phyloP scores from a whole-genome alignment of 2,329 filamentous ascomycete genomes.

The Pseudogymnoascus sp. region DNA sequence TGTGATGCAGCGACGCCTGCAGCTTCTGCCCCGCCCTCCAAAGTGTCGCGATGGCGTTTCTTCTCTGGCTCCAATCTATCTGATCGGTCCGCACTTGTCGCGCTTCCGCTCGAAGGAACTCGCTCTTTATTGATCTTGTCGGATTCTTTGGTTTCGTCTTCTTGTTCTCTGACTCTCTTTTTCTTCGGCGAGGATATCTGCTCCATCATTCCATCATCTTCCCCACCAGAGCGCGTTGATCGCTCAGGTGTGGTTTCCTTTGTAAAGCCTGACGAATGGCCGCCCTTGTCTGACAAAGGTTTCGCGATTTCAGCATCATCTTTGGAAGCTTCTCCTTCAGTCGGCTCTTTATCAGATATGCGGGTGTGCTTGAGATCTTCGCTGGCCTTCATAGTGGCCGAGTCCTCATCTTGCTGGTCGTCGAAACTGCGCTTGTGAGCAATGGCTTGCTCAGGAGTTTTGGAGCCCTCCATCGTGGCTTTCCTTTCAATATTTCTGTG shows the following conservation, averaged over 20 bases:
- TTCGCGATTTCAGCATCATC: constrained; percentile 21
- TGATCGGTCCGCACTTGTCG: constrained; percentile 26
- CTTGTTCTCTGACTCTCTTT: constrained; percentile 41
- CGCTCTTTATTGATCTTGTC: constrained; percentile 31
- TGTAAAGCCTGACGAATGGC: constrained; percentile 19
- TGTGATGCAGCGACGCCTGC: not conserved
- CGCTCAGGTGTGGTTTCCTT: constrained; percentile 25
- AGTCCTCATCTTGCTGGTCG: constrained; percentile 40
- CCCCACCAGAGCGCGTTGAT: constrained; percentile 31
- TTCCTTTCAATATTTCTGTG: not conserved
- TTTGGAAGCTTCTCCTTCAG: constrained; percentile 21
- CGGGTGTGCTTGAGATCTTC: constrained; percentile 57
- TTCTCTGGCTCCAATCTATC: constrained; percentile 53
- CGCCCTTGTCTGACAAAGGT: constrained; percentile 25
- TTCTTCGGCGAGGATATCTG: constrained; percentile 55
- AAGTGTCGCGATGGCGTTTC: constrained; percentile 51
- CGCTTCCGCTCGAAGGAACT: constrained; percentile 35
- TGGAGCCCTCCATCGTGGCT: not conserved
- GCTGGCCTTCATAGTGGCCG: constrained; percentile 54
- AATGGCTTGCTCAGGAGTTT: constrained; percentile 5
- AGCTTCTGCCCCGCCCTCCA: constrained; percentile 31
- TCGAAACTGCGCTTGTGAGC: constrained; percentile 12
- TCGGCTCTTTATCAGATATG: constrained; percentile 44
- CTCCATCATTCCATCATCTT: constrained; percentile 39
- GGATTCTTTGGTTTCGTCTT: constrained; percentile 38